A percentile compares a stretch with the other conserved stretches of the same genome.
Conservation (phyloP, 305 asterid species). For the Plantago coronopus region DNA sequence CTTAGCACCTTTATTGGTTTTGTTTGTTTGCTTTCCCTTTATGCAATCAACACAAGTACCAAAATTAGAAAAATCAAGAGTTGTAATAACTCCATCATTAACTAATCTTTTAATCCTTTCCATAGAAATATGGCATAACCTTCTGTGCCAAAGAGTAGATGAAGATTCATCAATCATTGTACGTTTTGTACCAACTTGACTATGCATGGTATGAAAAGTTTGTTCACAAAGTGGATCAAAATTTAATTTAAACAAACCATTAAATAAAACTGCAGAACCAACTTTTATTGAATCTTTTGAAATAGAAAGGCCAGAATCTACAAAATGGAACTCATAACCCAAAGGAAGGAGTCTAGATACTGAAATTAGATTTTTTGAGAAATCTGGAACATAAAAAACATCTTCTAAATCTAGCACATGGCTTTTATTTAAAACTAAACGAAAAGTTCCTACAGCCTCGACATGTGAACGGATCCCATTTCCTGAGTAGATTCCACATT, state of each 20-base stretch:
- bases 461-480: no score
- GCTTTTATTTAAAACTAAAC: no score
- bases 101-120: not conserved
- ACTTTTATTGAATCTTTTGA: not conserved
- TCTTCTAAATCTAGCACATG: constrained; percentile 3
- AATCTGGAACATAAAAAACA: constrained; percentile 3
- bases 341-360: no score
- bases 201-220: no score
- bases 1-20: constrained; percentile 1
- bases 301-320: not conserved
- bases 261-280: constrained; percentile 8
- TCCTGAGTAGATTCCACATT: no score
- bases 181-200: not conserved
- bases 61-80: not conserved
- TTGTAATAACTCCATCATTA: constrained; percentile 11
- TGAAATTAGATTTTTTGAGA: not conserved
- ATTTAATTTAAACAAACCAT: constrained; percentile 7
- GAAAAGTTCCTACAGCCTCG: no score
- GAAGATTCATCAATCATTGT: constrained; percentile 8
- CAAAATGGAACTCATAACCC: no score
- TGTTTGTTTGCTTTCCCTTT: constrained; percentile 17
- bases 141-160: not conserved
- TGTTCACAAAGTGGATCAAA: constrained; percentile 10
- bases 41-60: constrained; percentile 3
- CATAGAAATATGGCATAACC: constrained; percentile 14